A percentile compares a stretch with the other conserved stretches of the same genome.
These are phyloP conservation scores for Entomophthora muscae DNA, from an alignment of 371 early-diverging fungal species.

Conservation along the genomic window DNA sequence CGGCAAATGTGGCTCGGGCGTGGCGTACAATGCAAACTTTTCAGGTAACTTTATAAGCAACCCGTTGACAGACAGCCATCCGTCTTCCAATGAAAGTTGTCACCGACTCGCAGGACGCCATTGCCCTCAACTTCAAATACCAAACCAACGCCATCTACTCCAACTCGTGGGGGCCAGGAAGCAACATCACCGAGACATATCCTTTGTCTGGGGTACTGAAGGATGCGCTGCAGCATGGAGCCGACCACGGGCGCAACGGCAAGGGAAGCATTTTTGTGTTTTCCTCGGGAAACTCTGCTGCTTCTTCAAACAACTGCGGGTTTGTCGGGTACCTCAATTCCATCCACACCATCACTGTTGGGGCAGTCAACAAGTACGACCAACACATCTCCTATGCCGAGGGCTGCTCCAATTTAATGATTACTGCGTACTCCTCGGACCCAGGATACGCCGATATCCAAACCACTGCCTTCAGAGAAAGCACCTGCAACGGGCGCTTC, in stretches of 20 bases:
- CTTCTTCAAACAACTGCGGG: constrained; percentile 73
- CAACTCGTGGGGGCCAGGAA: constrained; percentile 90
- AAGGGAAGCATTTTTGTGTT: constrained; percentile 83
- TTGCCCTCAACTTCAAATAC: constrained; percentile 65
- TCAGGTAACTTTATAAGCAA: constrained; percentile 79
- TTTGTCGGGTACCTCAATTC: constrained; percentile 94
- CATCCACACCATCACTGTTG: constrained; percentile 85
- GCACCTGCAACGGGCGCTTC: constrained; percentile 47
- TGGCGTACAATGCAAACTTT: constrained; percentile 75
- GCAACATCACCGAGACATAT: constrained; percentile 64
- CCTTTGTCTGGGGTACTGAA: constrained; percentile 21
- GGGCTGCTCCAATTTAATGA: constrained; percentile 72
- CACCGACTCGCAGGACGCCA: constrained; percentile 40
- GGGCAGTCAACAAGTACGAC: constrained; percentile 60
- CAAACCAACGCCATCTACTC: constrained; percentile 83
- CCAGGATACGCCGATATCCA: no score
- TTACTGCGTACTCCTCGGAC: constrained; percentile 75
- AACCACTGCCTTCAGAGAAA: constrained; percentile 33
- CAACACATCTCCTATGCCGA: constrained; percentile 76
- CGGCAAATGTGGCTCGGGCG: constrained; percentile 85
- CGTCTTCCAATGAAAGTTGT: no score
- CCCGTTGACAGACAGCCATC: no score
- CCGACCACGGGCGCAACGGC: constrained; percentile 66
- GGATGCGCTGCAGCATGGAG: constrained; percentile 72
- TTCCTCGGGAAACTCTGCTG: constrained; percentile 88